Evolutionary conservation across 2,329 filamentous ascomycete genomes (phyloP).

Genomic region (Colletotrichum musicola): DNA sequence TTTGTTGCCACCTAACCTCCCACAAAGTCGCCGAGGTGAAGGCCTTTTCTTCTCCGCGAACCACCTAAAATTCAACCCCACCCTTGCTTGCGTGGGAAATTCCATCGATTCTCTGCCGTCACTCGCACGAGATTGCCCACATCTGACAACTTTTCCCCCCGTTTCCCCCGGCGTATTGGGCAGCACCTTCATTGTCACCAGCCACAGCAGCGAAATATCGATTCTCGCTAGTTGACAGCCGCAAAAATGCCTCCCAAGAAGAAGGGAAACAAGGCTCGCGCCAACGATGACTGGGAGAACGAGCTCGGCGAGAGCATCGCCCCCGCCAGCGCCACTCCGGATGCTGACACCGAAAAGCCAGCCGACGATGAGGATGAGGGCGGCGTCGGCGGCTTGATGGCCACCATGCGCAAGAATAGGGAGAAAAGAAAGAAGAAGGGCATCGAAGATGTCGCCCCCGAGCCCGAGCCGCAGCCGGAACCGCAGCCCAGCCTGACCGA

Average conservation of each 20-base stretch:
- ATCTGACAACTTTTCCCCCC: constrained; percentile 18
- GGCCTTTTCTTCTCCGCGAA: constrained; percentile 8
- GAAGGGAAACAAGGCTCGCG: constrained; percentile 86
- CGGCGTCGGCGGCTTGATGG: constrained; percentile 79
- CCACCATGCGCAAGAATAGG: constrained; percentile 83
- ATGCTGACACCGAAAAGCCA: constrained; percentile 63
- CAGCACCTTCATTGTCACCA: background rate
- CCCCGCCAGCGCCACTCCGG: constrained; percentile 67
- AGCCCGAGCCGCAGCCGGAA: constrained; percentile 59
- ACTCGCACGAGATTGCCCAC: constrained; percentile 26
- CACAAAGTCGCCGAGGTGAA: background rate
- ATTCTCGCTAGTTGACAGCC: constrained; percentile 34
- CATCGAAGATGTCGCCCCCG: constrained; percentile 73
- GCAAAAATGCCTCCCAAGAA: constrained; percentile 90
- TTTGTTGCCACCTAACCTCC: constrained; percentile 24
- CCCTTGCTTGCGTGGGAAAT: constrained; percentile 25
- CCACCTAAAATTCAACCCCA: constrained; percentile 25
- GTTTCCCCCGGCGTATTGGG: constrained; percentile 17
- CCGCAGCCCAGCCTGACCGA: constrained; percentile 63
- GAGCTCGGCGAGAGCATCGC: constrained; percentile 85
- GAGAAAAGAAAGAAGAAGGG: constrained; percentile 94
- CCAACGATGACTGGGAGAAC: constrained; percentile 93
- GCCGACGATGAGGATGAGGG: constrained; percentile 66
- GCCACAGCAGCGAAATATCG: background rate
- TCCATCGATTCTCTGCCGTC: constrained; percentile 25